These are phyloP conservation scores for Cladophialophora bantiana DNA, from an alignment of 2,329 filamentous ascomycete genomes.

Conservation along the genomic window DNA sequence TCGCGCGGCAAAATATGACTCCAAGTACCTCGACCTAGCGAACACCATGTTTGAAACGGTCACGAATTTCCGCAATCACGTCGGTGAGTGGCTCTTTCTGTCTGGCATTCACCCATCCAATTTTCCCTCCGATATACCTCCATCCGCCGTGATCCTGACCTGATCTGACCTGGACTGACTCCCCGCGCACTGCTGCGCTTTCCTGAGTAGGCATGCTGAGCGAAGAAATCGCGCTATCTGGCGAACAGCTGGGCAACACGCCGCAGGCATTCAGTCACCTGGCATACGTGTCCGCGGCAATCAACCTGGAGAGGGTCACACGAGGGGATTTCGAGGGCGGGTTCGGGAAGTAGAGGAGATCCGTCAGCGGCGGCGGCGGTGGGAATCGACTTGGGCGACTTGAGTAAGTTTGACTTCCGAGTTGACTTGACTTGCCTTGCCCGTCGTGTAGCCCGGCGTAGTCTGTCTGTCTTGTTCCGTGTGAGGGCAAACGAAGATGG, in stretches of 20 bases:
- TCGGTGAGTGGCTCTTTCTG: conserved; percentile 51
- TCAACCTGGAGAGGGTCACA: conserved; percentile 69
- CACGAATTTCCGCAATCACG: conserved; percentile 76
- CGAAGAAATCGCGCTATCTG: conserved; percentile 76
- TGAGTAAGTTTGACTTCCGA: too few relatives aligned
- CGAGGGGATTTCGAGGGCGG: conserved; percentile 15
- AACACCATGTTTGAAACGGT: conserved; percentile 79
- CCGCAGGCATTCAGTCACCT: conserved; percentile 81
- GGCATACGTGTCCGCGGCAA: conserved; percentile 76
- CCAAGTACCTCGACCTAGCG: conserved; percentile 53
- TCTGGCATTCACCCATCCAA: too few relatives aligned
- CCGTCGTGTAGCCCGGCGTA: too few relatives aligned
- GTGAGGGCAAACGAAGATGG: too few relatives aligned
- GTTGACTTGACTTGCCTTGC: too few relatives aligned
- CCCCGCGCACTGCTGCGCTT: too few relatives aligned
- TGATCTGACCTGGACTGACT: too few relatives aligned
- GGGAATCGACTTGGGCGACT: too few relatives aligned
- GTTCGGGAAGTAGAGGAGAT: background rate
- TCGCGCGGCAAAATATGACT: conserved; percentile 48
- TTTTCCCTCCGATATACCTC: too few relatives aligned
- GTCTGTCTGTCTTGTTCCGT: too few relatives aligned
- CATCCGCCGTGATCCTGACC: too few relatives aligned
- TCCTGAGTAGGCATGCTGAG: conserved; percentile 66
- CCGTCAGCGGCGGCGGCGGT: too few relatives aligned
- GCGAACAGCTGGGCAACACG: conserved; percentile 80